A percentile compares a stretch with the other conserved stretches of the same genome.
These are phyloP conservation scores for Intubia oerlemansii DNA, from an alignment of 2,329 filamentous ascomycete genomes.

Conservation along the genomic window DNA sequence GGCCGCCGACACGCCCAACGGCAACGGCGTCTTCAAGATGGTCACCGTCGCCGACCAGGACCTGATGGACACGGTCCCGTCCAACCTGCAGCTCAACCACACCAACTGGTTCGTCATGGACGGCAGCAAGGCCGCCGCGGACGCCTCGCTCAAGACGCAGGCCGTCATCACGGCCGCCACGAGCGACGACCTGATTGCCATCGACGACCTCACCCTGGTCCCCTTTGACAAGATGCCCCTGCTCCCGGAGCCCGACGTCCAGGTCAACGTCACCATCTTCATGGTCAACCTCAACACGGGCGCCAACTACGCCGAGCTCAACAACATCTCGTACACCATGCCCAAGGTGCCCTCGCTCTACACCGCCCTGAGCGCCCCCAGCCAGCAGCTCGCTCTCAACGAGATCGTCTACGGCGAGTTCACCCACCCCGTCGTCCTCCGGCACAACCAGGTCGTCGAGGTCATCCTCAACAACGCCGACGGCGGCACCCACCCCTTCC, in stretches of 20 bases:
- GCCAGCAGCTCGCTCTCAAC: no score
- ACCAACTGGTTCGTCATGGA: slow-evolving; percentile 45
- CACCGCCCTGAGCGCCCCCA: slow-evolving; percentile 42
- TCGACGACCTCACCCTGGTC: slow-evolving; percentile 53
- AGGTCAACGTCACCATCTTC: slow-evolving; percentile 38
- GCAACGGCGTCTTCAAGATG: slow-evolving; percentile 36
- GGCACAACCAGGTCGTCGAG: slow-evolving; percentile 46
- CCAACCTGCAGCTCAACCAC: slow-evolving; percentile 44
- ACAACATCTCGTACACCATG: slow-evolving; percentile 52
- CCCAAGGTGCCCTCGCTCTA: slow-evolving; percentile 68
- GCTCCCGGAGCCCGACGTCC: slow-evolving; percentile 38
- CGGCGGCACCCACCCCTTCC: slow-evolving; percentile 50
- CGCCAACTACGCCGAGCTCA: slow-evolving; percentile 39
- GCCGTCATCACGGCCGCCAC: slow-evolving; percentile 4
- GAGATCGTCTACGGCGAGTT: slow-evolving; percentile 42
- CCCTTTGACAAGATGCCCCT: slow-evolving; percentile 44
- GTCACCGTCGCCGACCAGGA: slow-evolving; percentile 21
- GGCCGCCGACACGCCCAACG: slow-evolving; percentile 35
- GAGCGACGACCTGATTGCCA: slow-evolving; percentile 35
- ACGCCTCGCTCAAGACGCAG: slow-evolving; percentile 23
- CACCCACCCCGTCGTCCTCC: slow-evolving; percentile 45
- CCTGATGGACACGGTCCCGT: slow-evolving; percentile 48
- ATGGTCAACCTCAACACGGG: slow-evolving; percentile 39
- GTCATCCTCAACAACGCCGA: slow-evolving; percentile 63
- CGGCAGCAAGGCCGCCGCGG: slow-evolving; percentile 11